phyloP scores from a whole-genome alignment of 2,329 filamentous ascomycete genomes.

The Ophiostoma ips region DNA sequence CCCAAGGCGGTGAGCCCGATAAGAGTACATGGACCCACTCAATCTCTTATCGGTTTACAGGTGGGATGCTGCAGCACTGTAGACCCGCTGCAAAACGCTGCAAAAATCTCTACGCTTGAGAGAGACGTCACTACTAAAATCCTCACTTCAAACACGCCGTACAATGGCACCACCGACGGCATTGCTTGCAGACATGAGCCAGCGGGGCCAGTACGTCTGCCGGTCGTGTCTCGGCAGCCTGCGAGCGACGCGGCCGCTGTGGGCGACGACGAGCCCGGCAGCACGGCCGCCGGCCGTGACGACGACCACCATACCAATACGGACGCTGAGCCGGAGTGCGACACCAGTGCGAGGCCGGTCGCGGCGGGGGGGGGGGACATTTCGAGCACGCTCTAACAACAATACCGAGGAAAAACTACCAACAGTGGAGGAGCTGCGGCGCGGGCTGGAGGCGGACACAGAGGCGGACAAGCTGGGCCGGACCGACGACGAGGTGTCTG shows the following conservation, averaged over 20 bases:
- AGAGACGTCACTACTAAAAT: neutral
- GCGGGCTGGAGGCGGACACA: neutral
- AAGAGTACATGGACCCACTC: neutral
- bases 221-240: constrained; percentile 14
- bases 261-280: no score
- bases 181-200: constrained; percentile 11
- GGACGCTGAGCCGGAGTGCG: neutral
- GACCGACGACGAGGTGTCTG: constrained; percentile 14
- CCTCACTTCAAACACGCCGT: no score
- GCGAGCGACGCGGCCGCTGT: constrained; percentile 1
- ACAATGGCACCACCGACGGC: constrained; percentile 10
- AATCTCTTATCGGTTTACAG: constrained; percentile 3
- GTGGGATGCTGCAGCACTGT: neutral
- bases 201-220: constrained; percentile 13
- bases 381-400: no score
- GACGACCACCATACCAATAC: neutral
- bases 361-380: neutral
- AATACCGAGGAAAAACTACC: neutral
- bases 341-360: neutral
- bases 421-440: neutral
- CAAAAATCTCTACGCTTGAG: neutral
- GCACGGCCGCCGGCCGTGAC: neutral
- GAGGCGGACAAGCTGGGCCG: neutral
- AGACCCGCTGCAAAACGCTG: neutral
- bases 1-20: constrained; percentile 8